phyloP scores from a whole-genome alignment of 2,329 filamentous ascomycete genomes.

The Phialophora verrucosa region DNA sequence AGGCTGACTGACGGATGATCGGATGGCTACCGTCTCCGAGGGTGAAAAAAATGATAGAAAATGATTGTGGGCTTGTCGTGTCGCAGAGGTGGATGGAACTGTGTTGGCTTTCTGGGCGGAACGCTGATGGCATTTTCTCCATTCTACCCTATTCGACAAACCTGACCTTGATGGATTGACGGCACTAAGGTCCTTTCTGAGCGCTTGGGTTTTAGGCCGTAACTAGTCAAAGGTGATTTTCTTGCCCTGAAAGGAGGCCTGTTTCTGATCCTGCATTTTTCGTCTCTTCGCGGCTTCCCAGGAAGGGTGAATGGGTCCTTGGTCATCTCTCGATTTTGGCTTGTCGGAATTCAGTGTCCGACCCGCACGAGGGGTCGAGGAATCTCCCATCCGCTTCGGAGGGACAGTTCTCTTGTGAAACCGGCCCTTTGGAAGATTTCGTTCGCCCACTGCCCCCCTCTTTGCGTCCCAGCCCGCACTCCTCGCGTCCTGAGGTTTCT shows the following conservation, averaged over 20 bases:
- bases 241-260: conserved; percentile 61
- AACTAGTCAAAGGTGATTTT: conserved; percentile 61
- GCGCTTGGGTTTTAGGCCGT: background rate
- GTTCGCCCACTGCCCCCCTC: conserved; percentile 56
- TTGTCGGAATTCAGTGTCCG: conserved; percentile 16
- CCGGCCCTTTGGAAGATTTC: conserved; percentile 1
- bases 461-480: conserved; percentile 65
- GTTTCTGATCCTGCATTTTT: conserved; percentile 59
- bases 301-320: conserved; percentile 65
- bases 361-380: conserved; percentile 5
- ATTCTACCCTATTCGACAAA: background rate
- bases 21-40: background rate
- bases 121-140: background rate
- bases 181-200: background rate
- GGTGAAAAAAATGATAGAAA: background rate
- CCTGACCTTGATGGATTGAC: background rate
- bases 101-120: background rate
- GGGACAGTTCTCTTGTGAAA: conserved; percentile 27
- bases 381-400: conserved; percentile 37
- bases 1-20: background rate
- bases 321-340: conserved; percentile 45
- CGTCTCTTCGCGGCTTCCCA: conserved; percentile 68
- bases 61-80: background rate
- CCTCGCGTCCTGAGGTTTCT: conserved; percentile 46
- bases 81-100: background rate